Evolutionary conservation across 306 rosid genomes (phyloP), one percentile per base, ranked within the genome.

Genomic region (Pterocarpus macrocarpus): DNA sequence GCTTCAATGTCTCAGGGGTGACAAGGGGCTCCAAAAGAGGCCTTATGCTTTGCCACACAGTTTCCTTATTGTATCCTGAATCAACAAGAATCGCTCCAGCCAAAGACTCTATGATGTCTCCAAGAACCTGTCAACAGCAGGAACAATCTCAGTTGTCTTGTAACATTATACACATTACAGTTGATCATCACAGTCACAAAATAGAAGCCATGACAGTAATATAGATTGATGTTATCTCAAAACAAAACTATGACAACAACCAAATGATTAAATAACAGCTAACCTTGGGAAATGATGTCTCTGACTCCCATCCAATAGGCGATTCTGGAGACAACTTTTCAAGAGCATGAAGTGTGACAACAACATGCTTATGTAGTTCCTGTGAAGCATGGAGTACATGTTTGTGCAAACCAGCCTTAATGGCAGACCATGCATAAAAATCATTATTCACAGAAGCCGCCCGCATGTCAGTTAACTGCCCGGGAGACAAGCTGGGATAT

Each of bases 1-100:
- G 43, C 67, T 33, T 78, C 8, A 89, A 2, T 0, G 97, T 94
- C 45, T 87, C 90, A 0, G 94, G 97, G 5, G 94, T 91, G 10
- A 92, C 9, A 38, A 94, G 81, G 3, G 97, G 97, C 74, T 92
- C 94, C 75, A 94, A 75, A 32, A 94, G 89, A 11, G 90, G 97
- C 67, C 84, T 78, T 61, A 92, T 86, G 67, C 97, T 86, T 72
- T 65, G 43, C 82, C 88, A 89, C 50, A 92, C 94, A 10, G 15
- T 39, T 11, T 89, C 91, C 75, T 90, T 78, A 3, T 82, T 36
- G 84, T 82, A 91, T 16, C 89, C 89, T 0, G 98, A 91, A 79
- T 94, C 97, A 9, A 94, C 92, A 30, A 82, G 75, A 67, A 94
- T 87, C 53, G 98, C 97, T 63, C 97, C 97, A 9, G 92, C 97